A percentile compares a stretch with the other conserved stretches of the same genome.
Conservation (phyloP, 2,329 filamentous ascomycete genomes). For the Microdochium trichocladiopsis region DNA sequence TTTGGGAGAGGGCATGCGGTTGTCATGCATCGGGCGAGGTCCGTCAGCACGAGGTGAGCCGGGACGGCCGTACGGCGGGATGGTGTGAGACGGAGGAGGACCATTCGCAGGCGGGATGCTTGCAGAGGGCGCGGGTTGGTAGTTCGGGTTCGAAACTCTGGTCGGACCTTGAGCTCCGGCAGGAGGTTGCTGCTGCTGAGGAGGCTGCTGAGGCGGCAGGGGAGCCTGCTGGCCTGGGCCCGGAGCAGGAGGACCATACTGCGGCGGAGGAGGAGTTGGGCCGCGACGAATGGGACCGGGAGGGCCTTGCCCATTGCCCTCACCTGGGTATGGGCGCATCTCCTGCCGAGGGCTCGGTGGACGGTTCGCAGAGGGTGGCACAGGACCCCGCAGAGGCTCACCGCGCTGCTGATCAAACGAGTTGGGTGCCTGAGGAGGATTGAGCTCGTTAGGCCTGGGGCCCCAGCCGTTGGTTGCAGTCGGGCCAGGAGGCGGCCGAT, state of each 20-base stretch:
- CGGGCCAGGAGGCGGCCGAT: constrained; percentile 55
- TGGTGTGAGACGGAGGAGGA: constrained; percentile 34
- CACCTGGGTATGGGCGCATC: constrained; percentile 58
- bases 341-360: constrained; percentile 75
- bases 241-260: constrained; percentile 48
- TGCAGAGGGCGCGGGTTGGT: constrained; percentile 25
- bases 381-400: constrained; percentile 62
- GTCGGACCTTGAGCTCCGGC: constrained; percentile 37
- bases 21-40: constrained; percentile 68
- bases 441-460: constrained; percentile 69
- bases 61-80: constrained; percentile 64
- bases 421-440: constrained; percentile 69
- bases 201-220: constrained; percentile 6
- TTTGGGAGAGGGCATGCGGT: constrained; percentile 84
- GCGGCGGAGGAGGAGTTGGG: constrained; percentile 45
- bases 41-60: constrained; percentile 80
- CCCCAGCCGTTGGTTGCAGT: constrained; percentile 50
- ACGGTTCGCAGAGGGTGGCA: constrained; percentile 49
- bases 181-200: constrained; percentile 33
- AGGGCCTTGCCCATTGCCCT: constrained; percentile 41
- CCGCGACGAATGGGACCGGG: constrained; percentile 29
- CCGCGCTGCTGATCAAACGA: constrained; percentile 66
- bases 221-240: constrained; percentile 15
- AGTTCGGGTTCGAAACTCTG: constrained; percentile 32
- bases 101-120: constrained; percentile 35